Percentiles rank a stretch among this genome's conserved stretches.
These are phyloP conservation scores for Meripilus lineatus DNA, from an alignment of 1,284 basidiomycete genomes.

Conservation along the genomic window DNA sequence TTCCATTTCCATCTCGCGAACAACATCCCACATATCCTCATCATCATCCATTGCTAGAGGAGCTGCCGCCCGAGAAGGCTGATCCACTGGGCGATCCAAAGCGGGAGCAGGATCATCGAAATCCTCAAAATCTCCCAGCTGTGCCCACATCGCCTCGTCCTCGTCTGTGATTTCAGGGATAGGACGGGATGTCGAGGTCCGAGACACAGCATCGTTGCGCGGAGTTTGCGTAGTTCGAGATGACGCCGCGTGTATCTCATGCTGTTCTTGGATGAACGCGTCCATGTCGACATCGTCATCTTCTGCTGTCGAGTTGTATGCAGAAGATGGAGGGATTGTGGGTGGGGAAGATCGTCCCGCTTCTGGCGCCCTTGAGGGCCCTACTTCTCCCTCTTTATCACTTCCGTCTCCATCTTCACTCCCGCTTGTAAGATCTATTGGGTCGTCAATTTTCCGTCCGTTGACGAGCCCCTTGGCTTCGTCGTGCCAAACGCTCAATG, in stretches of 20 bases:
- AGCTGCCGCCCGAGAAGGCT: background rate
- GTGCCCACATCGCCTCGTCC: slow-evolving; percentile 52
- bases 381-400: slow-evolving; percentile 31
- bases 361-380: slow-evolving; percentile 8
- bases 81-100: background rate
- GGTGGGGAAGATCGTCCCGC: slow-evolving; percentile 1
- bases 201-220: too few species aligned
- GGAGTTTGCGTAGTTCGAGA: background rate
- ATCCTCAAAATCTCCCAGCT: slow-evolving; percentile 25
- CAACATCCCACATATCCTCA: slow-evolving; percentile 65
- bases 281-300: slow-evolving; percentile 56
- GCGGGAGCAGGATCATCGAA: background rate
- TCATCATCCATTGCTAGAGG: slow-evolving; percentile 37
- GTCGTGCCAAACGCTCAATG: slow-evolving; percentile 71
- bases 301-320: slow-evolving; percentile 33
- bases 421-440: slow-evolving; percentile 25
- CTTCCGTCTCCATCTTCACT: slow-evolving; percentile 6
- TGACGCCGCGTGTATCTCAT: slow-evolving; percentile 1
- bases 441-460: slow-evolving; percentile 28
- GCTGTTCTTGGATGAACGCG: slow-evolving; percentile 43
- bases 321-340: slow-evolving; percentile 27
- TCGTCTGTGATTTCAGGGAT: slow-evolving; percentile 31
- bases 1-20: slow-evolving; percentile 51
- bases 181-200: too few species aligned
- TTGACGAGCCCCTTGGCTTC: slow-evolving; percentile 54